Conservation (phyloP, 2,329 filamentous ascomycete species). For the Trichophyton benhamiae region DNA sequence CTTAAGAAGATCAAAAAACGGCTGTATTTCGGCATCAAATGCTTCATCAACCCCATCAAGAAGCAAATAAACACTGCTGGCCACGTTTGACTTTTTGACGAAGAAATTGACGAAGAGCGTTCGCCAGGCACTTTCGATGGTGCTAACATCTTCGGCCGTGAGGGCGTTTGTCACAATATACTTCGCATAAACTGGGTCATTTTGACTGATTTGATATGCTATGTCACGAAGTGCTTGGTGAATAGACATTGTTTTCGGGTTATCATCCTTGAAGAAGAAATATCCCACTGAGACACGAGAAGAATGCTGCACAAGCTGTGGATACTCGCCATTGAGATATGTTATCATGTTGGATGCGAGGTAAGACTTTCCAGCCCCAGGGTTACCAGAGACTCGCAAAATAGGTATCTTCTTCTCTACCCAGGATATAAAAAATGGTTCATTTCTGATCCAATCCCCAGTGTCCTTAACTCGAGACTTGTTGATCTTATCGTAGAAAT, state of each 20-base stretch:
- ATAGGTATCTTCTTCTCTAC: conserved; percentile 22
- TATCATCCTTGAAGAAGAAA: conserved; percentile 33
- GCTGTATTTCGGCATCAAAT: conserved; percentile 26
- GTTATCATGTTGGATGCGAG: conserved; percentile 35
- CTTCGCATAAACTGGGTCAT: conserved; percentile 36
- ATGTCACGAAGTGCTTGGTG: conserved; percentile 37
- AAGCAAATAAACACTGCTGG: conserved; percentile 33
- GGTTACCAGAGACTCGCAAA: conserved; percentile 36
- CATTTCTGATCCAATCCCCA: conserved; percentile 37
- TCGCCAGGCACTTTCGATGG: conserved; percentile 35
- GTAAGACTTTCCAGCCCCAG: conserved; percentile 39
- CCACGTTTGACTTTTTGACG: conserved; percentile 20
- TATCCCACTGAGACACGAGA: conserved; percentile 29
- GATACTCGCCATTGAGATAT: conserved; percentile 24
- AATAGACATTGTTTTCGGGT: conserved; percentile 36
- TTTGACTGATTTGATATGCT: conserved; percentile 38
- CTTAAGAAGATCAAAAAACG: conserved; percentile 28
- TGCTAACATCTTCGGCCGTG: conserved; percentile 32
- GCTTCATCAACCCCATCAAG: conserved; percentile 40
- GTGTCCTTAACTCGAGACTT: conserved; percentile 32
- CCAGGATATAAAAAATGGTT: conserved; percentile 32
- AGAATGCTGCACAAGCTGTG: conserved; percentile 14
- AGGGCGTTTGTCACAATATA: conserved; percentile 26
- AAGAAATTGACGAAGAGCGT: conserved; percentile 33
- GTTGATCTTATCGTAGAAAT: conserved; percentile 33